Evolutionary conservation across 495 filamentous ascomycete genomes (phyloP), one percentile per base, ranked within the genome.

Genomic region (Tuber borchii): DNA sequence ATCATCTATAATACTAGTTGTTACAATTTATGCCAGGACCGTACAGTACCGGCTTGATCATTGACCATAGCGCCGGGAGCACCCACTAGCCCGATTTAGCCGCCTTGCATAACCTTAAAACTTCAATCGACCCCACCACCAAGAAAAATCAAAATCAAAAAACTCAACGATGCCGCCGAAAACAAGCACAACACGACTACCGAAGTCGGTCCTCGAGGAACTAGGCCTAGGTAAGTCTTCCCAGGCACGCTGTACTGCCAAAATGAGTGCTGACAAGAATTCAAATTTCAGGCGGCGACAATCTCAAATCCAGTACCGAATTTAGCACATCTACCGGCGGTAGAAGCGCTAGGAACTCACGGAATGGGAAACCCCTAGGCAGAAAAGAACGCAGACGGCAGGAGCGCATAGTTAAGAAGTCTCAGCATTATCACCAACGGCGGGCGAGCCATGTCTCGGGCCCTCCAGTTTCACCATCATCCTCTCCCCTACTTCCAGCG

Each of bases 151-250:
- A 5, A 73, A 79, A n/a, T n/a, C n/a, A n/a, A 72, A 78, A 31
- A 48, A 70, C 20, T 22, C 26, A 22, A n/a, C 70, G 74, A 80
- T 80, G 78, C 74, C 71, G 0, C 74, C 73, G 34, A 81, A 78
- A 78, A 81, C 79, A 75, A 87, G 87, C 78, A 90, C 88, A 14
- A 89, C 90, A 31, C 89, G 88, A 40, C 84, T 93, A 56, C 91
- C 91, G n/a, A 86, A 86, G 56, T 78, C 86, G 56, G 83, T 93
- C 14, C 86, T 88, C 9, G 86, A 88, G 9, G 87, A 91, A 81
- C 82, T 93, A 26, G 88, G 87, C 5, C 85, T 87, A 42, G 83
- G 85, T 83, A 80, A 72, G 51, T 56, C 16, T 39, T 51, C 68
- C 26, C 26, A n/a, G 10, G 26, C 26, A 73, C 34, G 22, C 31